Base-by-base conservation (phyloP, 2,329 filamentous ascomycete species). In the Pseudopithomyces chartarum region DNA sequence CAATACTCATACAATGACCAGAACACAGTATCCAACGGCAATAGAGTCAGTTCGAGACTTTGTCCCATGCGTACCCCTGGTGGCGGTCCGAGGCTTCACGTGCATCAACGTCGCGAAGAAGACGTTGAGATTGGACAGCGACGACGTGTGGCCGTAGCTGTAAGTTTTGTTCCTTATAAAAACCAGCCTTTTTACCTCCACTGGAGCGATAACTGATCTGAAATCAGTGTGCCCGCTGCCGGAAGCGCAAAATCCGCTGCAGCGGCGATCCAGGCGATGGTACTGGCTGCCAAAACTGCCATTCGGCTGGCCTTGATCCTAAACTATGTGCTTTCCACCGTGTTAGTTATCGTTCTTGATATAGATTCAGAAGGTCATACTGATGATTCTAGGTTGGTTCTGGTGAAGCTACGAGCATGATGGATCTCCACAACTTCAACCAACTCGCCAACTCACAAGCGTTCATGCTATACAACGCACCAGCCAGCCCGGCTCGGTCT, bases 161-260 rank as follows among this genome's bases (percentile, higher is more conserved):
- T 76, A 64, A 65, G 74, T 72, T 4, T 3, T 26, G 1, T 13
- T 36, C 17, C 15, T 3, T 15, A 7, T 8, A 2, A 23, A 17
- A 10, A 6, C 12, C 19, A 20, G n/a, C n/a, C 12, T 11, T 4
- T 12, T 17, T 20, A 12, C 13, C 10, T 23, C 15, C 12, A 15
- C 11, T 26, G 22, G 7, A 48, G 10, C 12, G 19, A 38, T 11
- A 10, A 44, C 26, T 54, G 1, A 39, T 56, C 60, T 2, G 12
- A 8, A 8, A 43, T 6, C 62, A 97, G 94, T 98, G 94, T 75
- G 86, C 87, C 34, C 87, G 94, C 64, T 98, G 94, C 77, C 87
- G 94, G 58, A 93, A 94, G 79, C 86, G 94, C 57, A 98, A 98
- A 81, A 98, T 98, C 67, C 89, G 91, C 65, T 98, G 94, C 79